phyloP scores from a whole-genome alignment of 148 eudicot species.

The Chenopodium berlandieri region DNA sequence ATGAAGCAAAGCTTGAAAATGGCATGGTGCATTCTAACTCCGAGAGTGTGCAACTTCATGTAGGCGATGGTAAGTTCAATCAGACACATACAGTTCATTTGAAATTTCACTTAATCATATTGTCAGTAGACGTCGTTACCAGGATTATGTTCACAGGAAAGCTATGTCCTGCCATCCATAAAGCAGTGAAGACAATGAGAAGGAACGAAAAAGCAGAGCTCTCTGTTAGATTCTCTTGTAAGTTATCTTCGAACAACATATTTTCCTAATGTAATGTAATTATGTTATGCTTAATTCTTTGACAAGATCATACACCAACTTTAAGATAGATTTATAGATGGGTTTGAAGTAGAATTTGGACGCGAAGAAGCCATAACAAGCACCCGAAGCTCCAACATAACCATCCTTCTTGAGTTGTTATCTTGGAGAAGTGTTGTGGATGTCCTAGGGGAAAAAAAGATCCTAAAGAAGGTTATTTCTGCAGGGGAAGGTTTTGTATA shows the following conservation, averaged over 20 bases:
- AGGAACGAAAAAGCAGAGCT: constrained; percentile 44
- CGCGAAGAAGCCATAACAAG: constrained; percentile 11
- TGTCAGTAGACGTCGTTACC: neutral
- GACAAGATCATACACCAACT: neutral
- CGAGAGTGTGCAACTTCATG: constrained; percentile 33
- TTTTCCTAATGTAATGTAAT: neutral
- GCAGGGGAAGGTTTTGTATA: constrained; percentile 40
- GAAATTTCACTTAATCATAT: neutral
- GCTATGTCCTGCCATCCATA: constrained; percentile 44
- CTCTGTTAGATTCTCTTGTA: constrained; percentile 38
- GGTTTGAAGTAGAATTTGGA: constrained; percentile 22
- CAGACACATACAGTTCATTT: neutral
- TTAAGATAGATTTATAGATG: constrained; percentile 32
- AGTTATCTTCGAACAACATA: constrained; percentile 8
- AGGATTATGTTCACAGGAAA: constrained; percentile 13
- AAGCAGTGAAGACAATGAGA: constrained; percentile 48
- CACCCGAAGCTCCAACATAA: neutral
- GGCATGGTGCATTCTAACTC: constrained; percentile 37
- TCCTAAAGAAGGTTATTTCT: constrained; percentile 37
- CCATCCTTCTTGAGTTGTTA: constrained; percentile 36
- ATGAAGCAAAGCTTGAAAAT: constrained; percentile 46
- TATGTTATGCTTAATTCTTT: neutral
- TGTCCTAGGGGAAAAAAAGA: constrained; percentile 36
- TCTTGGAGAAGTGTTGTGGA: constrained; percentile 48
- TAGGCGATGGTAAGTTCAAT: constrained; percentile 40